Evolutionary conservation across 2,329 filamentous ascomycete genomes (phyloP), one percentile per base, ranked within the genome.

Genomic region (Alternaria atra): DNA sequence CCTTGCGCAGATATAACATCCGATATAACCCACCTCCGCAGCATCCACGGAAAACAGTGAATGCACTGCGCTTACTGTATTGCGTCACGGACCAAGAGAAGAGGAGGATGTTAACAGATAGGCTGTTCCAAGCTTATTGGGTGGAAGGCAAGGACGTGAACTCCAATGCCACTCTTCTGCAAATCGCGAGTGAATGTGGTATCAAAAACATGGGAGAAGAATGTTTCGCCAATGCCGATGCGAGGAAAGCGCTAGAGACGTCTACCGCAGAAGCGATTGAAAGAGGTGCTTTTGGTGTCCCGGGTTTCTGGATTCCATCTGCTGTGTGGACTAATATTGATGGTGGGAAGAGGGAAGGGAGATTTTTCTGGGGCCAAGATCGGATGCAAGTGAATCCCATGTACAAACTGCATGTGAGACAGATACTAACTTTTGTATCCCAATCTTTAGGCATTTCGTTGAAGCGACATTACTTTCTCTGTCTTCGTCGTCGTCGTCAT

Each of bases 351-450:
- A 58, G 40, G 6, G 48, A 20, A 5, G 75, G 74, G 0, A 57
- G 75, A 8, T 76, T 74, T 48, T 77, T 70, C 27, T 78, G 74
- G 75, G 76, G 76, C 1, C 75, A 78, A 52, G 76, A 77, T 63
- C 69, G 73, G 0, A 77, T 78, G 74, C 73, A 77, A 20, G 20
- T 20, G 20, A 20, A 20, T 20, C 20, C 20, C 20, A 20, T 20
- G 20, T 20, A 20, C 20, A 20, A 20, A 20, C 20, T 20, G 20
- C 20, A 20, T 20, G 20, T 20, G 20, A 20, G 20, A 20, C 20
- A 20, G 20, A 20, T 20, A 20, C 20, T 20, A 20, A 20, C 20
- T 20, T 20, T 20, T 20, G 20, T 20, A 20, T 2, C 20, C 20
- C 20, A 20, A 20, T 20, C 20, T 20, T 20, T 20, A 20, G 20